Evolutionary conservation across 768 basidiomycete genomes (phyloP), one percentile per base, ranked within the genome.

Genomic region (Tephrocybe sp.): DNA sequence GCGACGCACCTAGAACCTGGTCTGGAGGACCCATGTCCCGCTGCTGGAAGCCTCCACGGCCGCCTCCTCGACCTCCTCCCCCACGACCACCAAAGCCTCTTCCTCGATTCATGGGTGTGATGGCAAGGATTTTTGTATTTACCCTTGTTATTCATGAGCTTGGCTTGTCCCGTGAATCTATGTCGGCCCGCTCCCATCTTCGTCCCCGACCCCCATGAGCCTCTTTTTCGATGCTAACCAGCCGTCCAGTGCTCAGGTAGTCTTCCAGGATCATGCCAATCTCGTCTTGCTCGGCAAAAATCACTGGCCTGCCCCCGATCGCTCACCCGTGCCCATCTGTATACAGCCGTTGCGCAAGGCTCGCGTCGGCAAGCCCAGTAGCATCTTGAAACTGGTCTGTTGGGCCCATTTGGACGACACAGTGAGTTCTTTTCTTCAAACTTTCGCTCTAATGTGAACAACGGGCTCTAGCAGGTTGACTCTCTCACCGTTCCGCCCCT

Each of bases 1-100:
- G n/a, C n/a, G 50, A 64, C 75, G 42, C 56, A 86, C 90, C 90
- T 34, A 91, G 65, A 16, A 92, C 88, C 42, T 77, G 77, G 38
- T 89, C 88, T 40, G 91, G 91, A 61, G 91, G 91, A 9, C 91
- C 90, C 15, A 70, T 50, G 60, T 91, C 88, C 37, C 86, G 76
- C 52, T 83, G 85, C 55, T 80, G 76, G 56, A 81, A 86, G 38
- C 86, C 85, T 33, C 87, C 84, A 9, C 88, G 74, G n/a, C 81
- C 80, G 7, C 76, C 78, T 22, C 86, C 84, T 23, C 86, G 76
- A 45, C 72, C 82, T 73, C 79, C 76, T 39, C 83, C 74, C 61
- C 27, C 27, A 11, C 85, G 72, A 52, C 50, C 50, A 18, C 75
- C 66, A 61, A 73, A 78, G 52, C 80, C 80, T 72, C 83, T 42